Percentiles rank a stretch among this genome's conserved stretches.
phyloP scores from a whole-genome alignment of 2,329 filamentous ascomycete genomes.

The Emergomyces pasteurianus region DNA sequence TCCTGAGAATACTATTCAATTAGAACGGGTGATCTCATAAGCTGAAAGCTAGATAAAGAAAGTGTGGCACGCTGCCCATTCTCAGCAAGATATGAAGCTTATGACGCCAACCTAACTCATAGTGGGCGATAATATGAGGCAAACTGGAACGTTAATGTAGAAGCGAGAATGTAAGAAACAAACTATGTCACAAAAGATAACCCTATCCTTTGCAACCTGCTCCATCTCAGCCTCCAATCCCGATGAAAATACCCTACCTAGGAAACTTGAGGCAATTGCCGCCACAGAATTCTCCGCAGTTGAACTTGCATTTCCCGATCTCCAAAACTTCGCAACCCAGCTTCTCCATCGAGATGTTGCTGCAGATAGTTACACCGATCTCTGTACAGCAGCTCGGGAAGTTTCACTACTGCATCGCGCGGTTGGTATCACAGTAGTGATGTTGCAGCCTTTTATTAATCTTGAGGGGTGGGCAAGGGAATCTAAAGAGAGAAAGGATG shows the following conservation, averaged over 20 bases:
- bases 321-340: slow-evolving; percentile 49
- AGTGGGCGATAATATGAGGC: not conserved
- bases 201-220: slow-evolving; percentile 32
- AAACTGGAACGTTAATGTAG: not conserved
- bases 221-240: slow-evolving; percentile 27
- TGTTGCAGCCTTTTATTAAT: slow-evolving; percentile 64
- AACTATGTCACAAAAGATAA: slow-evolving; percentile 15
- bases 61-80: not conserved
- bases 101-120: not conserved
- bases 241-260: slow-evolving; percentile 21
- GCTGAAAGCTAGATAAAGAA: not conserved
- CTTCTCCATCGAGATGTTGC: slow-evolving; percentile 40
- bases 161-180: not conserved
- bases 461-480: slow-evolving; percentile 61
- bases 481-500: slow-evolving; percentile 47
- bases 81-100: not conserved
- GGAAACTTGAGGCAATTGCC: slow-evolving; percentile 29
- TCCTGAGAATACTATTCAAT: too few relatives aligned
- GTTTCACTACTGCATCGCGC: slow-evolving; percentile 45
- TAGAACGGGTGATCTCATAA: too few relatives aligned
- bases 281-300: slow-evolving; percentile 46
- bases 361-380: slow-evolving; percentile 47
- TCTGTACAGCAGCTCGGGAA: slow-evolving; percentile 43
- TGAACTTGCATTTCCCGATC: slow-evolving; percentile 64
- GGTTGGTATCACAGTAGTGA: slow-evolving; percentile 49